A percentile compares a stretch with the other conserved stretches of the same genome.
Conservation (phyloP, 768 basidiomycete genomes). For the Clitopilus hobsonii region DNA sequence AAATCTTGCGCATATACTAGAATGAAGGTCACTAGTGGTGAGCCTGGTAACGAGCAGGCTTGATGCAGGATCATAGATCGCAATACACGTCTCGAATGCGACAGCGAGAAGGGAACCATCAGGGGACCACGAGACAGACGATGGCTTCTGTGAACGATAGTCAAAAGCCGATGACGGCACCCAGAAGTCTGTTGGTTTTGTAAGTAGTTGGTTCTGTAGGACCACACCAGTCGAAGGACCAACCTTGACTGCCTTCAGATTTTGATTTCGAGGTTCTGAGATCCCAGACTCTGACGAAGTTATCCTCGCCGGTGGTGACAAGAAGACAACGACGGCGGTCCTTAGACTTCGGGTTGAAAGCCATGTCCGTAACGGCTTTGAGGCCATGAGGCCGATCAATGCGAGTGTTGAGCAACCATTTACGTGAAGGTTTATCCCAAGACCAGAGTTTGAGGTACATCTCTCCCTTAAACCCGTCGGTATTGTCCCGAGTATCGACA, state of each 20-base stretch:
- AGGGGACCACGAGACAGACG: conserved; percentile 69
- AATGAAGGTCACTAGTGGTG: conserved; percentile 44
- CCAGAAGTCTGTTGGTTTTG: conserved; percentile 61
- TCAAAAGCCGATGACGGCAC: conserved; percentile 66
- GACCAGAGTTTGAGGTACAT: conserved; percentile 88
- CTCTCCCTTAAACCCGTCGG: conserved; percentile 61
- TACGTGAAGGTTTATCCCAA: conserved; percentile 63
- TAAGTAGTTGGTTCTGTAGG: background rate
- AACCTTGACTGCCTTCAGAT: conserved; percentile 49
- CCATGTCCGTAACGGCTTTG: conserved; percentile 53
- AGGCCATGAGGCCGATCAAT: conserved; percentile 84
- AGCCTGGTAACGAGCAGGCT: conserved; percentile 58
- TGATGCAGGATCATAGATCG: conserved; percentile 68
- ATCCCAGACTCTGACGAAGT: conserved; percentile 78
- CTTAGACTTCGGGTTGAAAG: conserved; percentile 53
- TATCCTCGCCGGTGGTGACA: conserved; percentile 73
- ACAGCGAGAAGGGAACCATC: conserved; percentile 86
- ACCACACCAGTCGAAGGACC: conserved; percentile 15
- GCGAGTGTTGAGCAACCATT: conserved; percentile 81
- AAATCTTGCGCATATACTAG: conserved; percentile 49
- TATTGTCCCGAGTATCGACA: conserved; percentile 68
- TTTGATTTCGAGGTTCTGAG: conserved; percentile 42
- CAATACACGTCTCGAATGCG: conserved; percentile 59
- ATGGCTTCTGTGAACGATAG: conserved; percentile 66
- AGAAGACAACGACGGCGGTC: conserved; percentile 28